Evolutionary conservation across 257 asterid genomes (phyloP).

Genomic region (Solanum chilense): DNA sequence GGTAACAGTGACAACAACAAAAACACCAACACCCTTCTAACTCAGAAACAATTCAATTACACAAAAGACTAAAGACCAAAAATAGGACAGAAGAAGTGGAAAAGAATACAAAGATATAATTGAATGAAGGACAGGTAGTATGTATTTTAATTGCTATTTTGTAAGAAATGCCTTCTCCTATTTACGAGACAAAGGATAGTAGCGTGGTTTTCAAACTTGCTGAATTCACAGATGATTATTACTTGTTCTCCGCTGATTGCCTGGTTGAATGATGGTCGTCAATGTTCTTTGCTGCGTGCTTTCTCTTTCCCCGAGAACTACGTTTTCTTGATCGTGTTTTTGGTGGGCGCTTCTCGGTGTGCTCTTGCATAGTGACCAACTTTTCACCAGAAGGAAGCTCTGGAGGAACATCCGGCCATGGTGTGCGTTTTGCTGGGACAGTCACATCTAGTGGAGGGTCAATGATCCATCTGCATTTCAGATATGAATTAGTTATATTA

Average conservation of each 20-base stretch:
- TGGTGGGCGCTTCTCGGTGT: slow-evolving; percentile 36
- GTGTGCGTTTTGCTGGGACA: slow-evolving; percentile 83
- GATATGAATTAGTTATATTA: neutral
- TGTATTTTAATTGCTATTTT: slow-evolving; percentile 30
- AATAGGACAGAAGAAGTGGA: neutral
- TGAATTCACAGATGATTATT: slow-evolving; percentile 26
- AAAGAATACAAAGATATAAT: slow-evolving; percentile 2
- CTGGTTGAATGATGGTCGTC: slow-evolving; percentile 39
- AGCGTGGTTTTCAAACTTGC: slow-evolving; percentile 4
- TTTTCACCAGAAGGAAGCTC: slow-evolving; percentile 58
- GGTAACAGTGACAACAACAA: neutral
- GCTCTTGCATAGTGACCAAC: slow-evolving; percentile 25
- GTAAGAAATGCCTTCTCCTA: slow-evolving; percentile 25
- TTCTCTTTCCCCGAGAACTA: slow-evolving; percentile 53
- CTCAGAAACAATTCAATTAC: neutral
- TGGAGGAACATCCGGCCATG: slow-evolving; percentile 97
- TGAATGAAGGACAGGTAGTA: slow-evolving; percentile 6
- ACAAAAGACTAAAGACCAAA: neutral
- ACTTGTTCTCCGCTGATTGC: slow-evolving; percentile 31
- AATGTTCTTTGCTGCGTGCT: slow-evolving; percentile 37
- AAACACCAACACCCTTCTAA: neutral
- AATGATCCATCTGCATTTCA: slow-evolving; percentile 69
- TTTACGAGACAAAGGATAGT: slow-evolving; percentile 14
- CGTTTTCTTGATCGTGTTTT: slow-evolving; percentile 62
- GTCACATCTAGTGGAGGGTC: slow-evolving; percentile 84